Conservation (phyloP, 1,284 basidiomycete species). For the Melampsora americana region DNA sequence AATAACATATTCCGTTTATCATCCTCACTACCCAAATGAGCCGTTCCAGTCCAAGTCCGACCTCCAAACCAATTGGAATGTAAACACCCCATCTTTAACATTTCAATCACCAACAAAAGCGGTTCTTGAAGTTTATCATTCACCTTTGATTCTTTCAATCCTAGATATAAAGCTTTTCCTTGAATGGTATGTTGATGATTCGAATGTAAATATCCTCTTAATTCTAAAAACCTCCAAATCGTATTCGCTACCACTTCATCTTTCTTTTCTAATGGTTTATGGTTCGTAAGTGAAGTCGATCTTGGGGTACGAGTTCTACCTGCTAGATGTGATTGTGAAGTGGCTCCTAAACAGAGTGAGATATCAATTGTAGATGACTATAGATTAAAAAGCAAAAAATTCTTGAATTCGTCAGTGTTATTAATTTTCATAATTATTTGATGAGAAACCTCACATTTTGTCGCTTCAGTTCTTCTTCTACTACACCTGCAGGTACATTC, state of each 20-base stretch:
- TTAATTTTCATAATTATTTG: conserved; percentile 10
- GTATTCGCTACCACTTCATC: conserved; percentile 98
- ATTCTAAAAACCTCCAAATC: conserved; percentile 94
- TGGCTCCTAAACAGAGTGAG: conserved; percentile 86
- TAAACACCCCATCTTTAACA: conserved; percentile 88
- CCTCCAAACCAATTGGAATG: conserved; percentile 87
- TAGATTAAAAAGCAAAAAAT: neutral
- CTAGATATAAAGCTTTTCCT: conserved; percentile 69
- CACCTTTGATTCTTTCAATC: conserved; percentile 70
- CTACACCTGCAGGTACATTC: conserved; percentile 79
- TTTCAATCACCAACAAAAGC: conserved; percentile 84
- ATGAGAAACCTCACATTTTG: conserved; percentile 74
- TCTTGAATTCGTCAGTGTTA: conserved; percentile 11
- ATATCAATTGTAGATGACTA: conserved; percentile 97
- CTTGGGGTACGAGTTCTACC: conserved; percentile 61
- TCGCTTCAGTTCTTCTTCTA: conserved; percentile 90
- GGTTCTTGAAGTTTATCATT: conserved; percentile 99
- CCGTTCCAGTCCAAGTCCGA: conserved; percentile 85
- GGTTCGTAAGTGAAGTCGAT: conserved; percentile 29
- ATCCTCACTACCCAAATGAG: conserved; percentile 81
- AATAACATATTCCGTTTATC: conserved; percentile 73
- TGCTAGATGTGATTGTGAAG: conserved; percentile 72
- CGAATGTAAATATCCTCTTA: conserved; percentile 82
- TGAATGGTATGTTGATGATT: conserved; percentile 76
- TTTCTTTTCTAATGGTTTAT: conserved; percentile 79